Evolutionary conservation across 257 asterid species (phyloP).

Genomic region (Solanum pinnatisectum): DNA sequence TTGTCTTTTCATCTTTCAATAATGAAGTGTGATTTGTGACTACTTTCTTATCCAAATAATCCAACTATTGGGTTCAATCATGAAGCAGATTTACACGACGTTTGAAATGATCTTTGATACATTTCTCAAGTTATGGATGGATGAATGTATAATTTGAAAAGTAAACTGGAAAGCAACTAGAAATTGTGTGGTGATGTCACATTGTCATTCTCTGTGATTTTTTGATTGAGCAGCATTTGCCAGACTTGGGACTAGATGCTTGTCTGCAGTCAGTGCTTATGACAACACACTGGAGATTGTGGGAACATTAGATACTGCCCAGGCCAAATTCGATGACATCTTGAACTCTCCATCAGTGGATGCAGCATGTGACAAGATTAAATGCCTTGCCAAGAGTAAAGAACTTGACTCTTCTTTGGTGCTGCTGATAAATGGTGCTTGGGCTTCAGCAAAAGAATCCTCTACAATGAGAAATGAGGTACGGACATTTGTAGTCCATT

Average conservation of each 20-base stretch:
- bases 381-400: conserved; percentile 73
- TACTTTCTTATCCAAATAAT: neutral
- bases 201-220: neutral
- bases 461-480: conserved; percentile 83
- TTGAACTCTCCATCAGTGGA: conserved; percentile 61
- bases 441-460: conserved; percentile 87
- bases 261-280: conserved; percentile 84
- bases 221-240: conserved; percentile 57
- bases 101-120: neutral
- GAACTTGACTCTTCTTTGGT: conserved; percentile 90
- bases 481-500: neutral
- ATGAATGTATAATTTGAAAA: neutral
- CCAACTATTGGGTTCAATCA: neutral
- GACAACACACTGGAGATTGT: conserved; percentile 82
- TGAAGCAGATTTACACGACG: neutral
- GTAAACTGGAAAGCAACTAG: neutral
- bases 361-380: conserved; percentile 47
- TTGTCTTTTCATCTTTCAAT: neutral
- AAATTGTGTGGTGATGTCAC: neutral
- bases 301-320: conserved; percentile 82
- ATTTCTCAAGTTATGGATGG: neutral
- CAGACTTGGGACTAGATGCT: conserved; percentile 84
- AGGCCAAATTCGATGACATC: conserved; percentile 76
- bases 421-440: conserved; percentile 80
- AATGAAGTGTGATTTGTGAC: neutral